Evolutionary conservation across 2,329 filamentous ascomycete genomes (phyloP), one percentile per base, ranked within the genome.

Genomic region (Septoria petroselini): DNA sequence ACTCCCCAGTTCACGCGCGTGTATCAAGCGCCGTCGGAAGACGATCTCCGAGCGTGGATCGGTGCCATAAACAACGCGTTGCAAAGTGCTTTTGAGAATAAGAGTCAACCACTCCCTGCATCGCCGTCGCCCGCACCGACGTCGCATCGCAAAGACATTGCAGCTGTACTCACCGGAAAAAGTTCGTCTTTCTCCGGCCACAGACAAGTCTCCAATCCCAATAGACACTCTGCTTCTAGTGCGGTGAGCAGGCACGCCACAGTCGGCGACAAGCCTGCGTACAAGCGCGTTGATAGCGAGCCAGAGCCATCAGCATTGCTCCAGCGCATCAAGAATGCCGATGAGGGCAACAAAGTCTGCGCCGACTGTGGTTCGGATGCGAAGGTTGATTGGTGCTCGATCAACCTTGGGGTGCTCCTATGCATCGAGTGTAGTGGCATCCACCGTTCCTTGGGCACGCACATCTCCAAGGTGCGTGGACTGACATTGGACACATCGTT

Each of bases 351-450:
- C 70, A 85, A 82, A 59, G 87, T 86, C 80, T 98, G 93, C 67
- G 93, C 93, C 12, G 93, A 98, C 68, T 98, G 93, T 65, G 88
- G 88, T 8, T 94, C 90, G 6, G 85, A 86, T 27, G 81, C 84
- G 64, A 97, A 96, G 73, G 91, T 95, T 17, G 93, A 98, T 70
- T 98, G 93, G 93, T 93, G 97, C 21, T 97, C 93, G 0, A 95
- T 98, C 71, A 98, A 98, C 63, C 78, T 98, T 3, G 93, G 88
- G 38, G 95, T 98, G 52, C 85, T 98, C 46, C 79, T 98, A 15
- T 98, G 93, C 72, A 96, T 96, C 66, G 91, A 98, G 70, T 98
- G 93, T 71, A 95, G 91, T 66, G 93, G 93, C 56, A 96, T 98
- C 54, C 93, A 98, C 70, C 84, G 93, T 34, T 97, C 91, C 1